Base-by-base conservation (phyloP, 106 monocot species). In the Allium sativum region DNA sequence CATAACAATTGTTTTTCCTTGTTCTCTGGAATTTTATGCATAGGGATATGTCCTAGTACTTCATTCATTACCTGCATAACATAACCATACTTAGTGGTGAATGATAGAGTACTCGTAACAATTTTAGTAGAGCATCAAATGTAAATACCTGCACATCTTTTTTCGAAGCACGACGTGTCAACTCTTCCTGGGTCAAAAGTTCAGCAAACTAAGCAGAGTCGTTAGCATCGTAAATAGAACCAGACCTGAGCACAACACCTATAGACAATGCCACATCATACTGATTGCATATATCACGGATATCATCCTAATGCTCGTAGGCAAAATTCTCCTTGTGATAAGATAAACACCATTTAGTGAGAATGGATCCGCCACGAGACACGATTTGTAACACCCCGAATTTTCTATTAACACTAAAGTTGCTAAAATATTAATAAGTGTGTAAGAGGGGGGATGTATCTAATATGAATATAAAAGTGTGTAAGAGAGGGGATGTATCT, bases 21-120 rank as follows among this genome's bases (percentile, higher is more conserved):
- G 65, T 96, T 96, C 74, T 91, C 91, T 61, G 90, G 87, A 70
- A 96, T 96, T 82, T 96, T 90, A 45, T 96, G 96, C 78, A 96
- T 78, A 18, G 96, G 96, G 64, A 96, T 84, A 61, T 96, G 96
- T 7, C 96, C 91, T 48, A 90, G 96, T 21, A 87, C 96, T 80
- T 96, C 96, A 67, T 91, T 91, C 96, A 96, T 96, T 64, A 96
- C 91, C 96, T 94, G 58, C 13, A 61, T 21, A 55, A 63, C 14
- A 31, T 45, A 47, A 76, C 50, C 9, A 40, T 31, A 58, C 6
- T 10, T 5, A 19, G 45, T 42, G 4, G 44, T 60, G 42, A 44
- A 18, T 60, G 15, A 60, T 9, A 60, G n/a, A 8, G 42, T 16
- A 44, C 60, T 44, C 5, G 46, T 40, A 18, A 42, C 16, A 58